phyloP scores from a whole-genome alignment of 768 basidiomycete species.

The Lactarius psammicola region DNA sequence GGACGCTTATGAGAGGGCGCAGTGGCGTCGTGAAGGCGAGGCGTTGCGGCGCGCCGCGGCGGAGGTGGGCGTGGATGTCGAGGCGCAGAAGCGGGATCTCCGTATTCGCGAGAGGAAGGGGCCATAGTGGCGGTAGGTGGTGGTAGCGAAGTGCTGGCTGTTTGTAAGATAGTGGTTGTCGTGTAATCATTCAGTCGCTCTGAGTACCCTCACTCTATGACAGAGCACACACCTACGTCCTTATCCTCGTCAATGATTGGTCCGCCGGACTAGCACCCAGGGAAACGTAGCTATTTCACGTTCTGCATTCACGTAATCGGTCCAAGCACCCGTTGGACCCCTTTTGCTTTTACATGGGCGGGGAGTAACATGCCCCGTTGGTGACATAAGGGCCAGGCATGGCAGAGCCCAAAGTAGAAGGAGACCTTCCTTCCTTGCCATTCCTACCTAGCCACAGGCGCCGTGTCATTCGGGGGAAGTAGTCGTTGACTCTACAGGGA shows the following conservation, averaged over 20 bases:
- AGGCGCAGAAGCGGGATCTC: slow-evolving; percentile 29
- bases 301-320: too few relatives aligned
- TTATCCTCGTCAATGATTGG: too few relatives aligned
- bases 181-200: too few relatives aligned
- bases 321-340: neutral
- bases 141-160: too few relatives aligned
- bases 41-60: slow-evolving; percentile 42
- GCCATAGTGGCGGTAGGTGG: neutral
- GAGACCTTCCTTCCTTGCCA: slow-evolving; percentile 22
- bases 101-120: slow-evolving; percentile 25
- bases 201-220: neutral
- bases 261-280: too few relatives aligned
- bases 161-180: too few relatives aligned
- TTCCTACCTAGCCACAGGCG: neutral
- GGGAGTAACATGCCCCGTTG: neutral
- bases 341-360: neutral
- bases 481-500: slow-evolving; percentile 81
- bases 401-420: slow-evolving; percentile 15
- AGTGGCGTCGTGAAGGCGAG: slow-evolving; percentile 79
- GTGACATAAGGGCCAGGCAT: neutral
- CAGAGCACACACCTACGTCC: too few relatives aligned
- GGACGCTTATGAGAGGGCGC: slow-evolving; percentile 74
- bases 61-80: slow-evolving; percentile 29
- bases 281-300: too few relatives aligned
- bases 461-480: slow-evolving; percentile 84